A percentile compares a stretch with the other conserved stretches of the same genome.
These are phyloP conservation scores for Psilocybe sp. DNA, from an alignment of 768 basidiomycete species.

Conservation along the genomic window DNA sequence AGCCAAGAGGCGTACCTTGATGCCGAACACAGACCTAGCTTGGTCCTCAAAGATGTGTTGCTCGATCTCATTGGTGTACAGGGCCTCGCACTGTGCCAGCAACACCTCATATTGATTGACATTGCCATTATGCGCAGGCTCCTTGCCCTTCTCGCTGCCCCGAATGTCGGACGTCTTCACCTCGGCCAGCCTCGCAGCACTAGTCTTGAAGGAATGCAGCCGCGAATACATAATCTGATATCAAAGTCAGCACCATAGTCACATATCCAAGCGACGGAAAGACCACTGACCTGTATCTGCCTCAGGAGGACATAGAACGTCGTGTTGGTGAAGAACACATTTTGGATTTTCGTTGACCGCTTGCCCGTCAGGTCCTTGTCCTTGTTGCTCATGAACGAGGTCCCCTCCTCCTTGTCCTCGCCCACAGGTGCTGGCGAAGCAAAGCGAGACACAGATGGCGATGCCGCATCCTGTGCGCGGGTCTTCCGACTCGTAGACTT, in stretches of 20 bases:
- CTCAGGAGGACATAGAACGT: constrained; percentile 84
- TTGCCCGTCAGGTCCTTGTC: constrained; percentile 7
- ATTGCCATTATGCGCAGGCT: constrained; percentile 13
- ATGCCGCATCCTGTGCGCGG: constrained; percentile 46
- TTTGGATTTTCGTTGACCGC: constrained; percentile 36
- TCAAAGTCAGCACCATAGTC: constrained; percentile 3
- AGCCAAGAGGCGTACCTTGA: constrained; percentile 44
- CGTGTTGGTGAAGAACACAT: constrained; percentile 86
- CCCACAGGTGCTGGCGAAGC: constrained; percentile 60
- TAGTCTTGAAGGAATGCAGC: constrained; percentile 74
- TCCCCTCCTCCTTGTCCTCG: constrained; percentile 32
- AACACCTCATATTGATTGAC: constrained; percentile 73
- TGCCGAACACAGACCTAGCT: constrained; percentile 84
- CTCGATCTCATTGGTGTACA: constrained; percentile 94
- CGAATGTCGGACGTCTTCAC: constrained; percentile 2
- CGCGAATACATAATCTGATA: constrained; percentile 79
- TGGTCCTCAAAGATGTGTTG: constrained; percentile 87
- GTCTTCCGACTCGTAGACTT: constrained; percentile 65
- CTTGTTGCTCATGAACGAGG: constrained; percentile 10
- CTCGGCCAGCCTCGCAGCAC: constrained; percentile 46
- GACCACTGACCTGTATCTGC: constrained; percentile 66
- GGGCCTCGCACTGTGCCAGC: constrained; percentile 81
- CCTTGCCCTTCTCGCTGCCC: constrained; percentile 38
- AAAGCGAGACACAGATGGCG: constrained; percentile 57
- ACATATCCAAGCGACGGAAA: background rate